A percentile compares a stretch with the other conserved stretches of the same genome.
These are phyloP conservation scores for Brassica nigra DNA, from an alignment of 345 rosid genomes.

Conservation along the genomic window DNA sequence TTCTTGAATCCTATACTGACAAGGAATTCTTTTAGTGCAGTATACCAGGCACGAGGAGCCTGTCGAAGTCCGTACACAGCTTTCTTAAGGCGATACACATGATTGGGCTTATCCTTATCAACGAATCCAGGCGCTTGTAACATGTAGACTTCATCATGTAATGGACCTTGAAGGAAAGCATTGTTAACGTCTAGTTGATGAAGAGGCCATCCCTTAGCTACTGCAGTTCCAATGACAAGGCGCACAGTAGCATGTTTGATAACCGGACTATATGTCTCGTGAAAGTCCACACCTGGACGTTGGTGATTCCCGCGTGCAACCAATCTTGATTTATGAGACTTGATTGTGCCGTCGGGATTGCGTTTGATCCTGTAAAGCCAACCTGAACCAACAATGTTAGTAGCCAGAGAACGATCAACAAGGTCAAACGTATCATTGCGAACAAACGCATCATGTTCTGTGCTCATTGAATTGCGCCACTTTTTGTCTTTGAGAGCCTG, in stretches of 20 bases:
- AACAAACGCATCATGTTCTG: neutral
- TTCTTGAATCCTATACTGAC: too few species aligned
- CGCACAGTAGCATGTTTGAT: neutral
- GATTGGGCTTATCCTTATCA: too few species aligned
- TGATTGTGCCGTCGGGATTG: neutral
- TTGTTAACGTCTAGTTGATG: neutral
- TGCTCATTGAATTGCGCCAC: neutral
- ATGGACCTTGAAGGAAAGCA: neutral
- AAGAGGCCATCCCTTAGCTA: neutral
- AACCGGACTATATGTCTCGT: neutral
- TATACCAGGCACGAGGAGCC: too few species aligned
- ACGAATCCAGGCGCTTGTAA: too few species aligned
- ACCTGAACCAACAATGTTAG: neutral
- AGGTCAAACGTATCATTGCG: too few species aligned
- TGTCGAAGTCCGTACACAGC: too few species aligned
- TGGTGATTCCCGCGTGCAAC: neutral
- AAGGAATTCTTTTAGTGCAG: too few species aligned
- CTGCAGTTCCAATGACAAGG: neutral
- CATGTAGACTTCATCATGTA: neutral
- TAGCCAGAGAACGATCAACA: neutral
- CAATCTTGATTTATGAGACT: neutral
- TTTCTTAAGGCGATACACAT: too few species aligned
- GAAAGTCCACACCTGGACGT: neutral
- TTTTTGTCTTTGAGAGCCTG: neutral
- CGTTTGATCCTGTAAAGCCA: neutral